These are phyloP conservation scores for Trichoderma harzianum DNA, from an alignment of 2,329 filamentous ascomycete genomes.

Conservation along the genomic window DNA sequence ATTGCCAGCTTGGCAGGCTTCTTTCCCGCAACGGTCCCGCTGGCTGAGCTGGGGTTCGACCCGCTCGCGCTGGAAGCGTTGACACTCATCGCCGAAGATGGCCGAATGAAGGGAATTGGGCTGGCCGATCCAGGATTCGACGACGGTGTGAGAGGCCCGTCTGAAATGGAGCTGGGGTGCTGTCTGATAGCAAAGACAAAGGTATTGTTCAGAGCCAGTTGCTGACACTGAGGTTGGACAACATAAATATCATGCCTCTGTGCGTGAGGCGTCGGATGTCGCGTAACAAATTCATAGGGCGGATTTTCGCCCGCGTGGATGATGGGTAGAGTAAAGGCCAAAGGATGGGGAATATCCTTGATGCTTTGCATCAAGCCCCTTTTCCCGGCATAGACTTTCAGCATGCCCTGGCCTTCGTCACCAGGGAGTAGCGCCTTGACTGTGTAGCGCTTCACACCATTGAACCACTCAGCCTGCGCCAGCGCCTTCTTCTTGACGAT, in stretches of 20 bases:
- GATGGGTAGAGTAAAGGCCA: constrained; percentile 87
- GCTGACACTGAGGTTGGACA: constrained; percentile 88
- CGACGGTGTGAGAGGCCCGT: constrained; percentile 40
- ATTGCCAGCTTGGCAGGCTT: constrained; percentile 97
- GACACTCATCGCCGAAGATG: constrained; percentile 63
- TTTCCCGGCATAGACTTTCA: constrained; percentile 93
- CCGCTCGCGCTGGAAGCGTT: constrained; percentile 55
- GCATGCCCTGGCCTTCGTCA: constrained; percentile 80
- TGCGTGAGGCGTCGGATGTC: constrained; percentile 96
- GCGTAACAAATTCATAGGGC: constrained; percentile 84
- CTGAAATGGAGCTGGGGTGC: constrained; percentile 63
- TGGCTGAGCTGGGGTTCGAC: constrained; percentile 54
- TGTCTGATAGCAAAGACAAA: constrained; percentile 96
- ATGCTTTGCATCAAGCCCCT: constrained; percentile 96
- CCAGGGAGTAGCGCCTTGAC: constrained; percentile 89
- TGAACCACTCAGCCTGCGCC: constrained; percentile 87
- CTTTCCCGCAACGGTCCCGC: constrained; percentile 53
- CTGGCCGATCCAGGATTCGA: constrained; percentile 48
- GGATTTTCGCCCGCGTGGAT: constrained; percentile 90
- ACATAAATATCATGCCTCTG: constrained; percentile 96
- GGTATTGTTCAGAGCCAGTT: constrained; percentile 89
- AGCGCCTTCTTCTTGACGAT: constrained; percentile 80
- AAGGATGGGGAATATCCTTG: constrained; percentile 89
- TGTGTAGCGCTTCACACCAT: constrained; percentile 84
- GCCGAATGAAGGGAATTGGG: constrained; percentile 60